Conservation (phyloP, 1,139 yeast genomes). For the Geotrichum aggregatum region DNA sequence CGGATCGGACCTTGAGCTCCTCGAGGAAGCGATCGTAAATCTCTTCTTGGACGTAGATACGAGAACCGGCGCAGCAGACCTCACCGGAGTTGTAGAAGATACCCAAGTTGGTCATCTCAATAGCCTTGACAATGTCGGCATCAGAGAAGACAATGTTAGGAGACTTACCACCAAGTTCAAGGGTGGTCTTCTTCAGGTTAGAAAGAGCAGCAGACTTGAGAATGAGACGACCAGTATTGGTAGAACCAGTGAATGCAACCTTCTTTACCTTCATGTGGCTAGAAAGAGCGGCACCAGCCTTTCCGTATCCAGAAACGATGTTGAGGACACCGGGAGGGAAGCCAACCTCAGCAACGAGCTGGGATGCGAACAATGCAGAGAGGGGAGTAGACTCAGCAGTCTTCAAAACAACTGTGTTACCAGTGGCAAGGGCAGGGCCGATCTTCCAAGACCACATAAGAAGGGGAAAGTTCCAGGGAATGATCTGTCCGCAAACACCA, state of each 20-base stretch:
- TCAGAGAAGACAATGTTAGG: slow-evolving; percentile 71
- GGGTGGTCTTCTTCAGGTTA: slow-evolving; percentile 67
- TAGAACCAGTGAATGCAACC: slow-evolving; percentile 83
- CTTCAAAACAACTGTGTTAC: slow-evolving; percentile 75
- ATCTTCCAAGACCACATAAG: slow-evolving; percentile 83
- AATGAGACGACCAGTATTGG: slow-evolving; percentile 71
- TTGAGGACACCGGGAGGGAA: slow-evolving; percentile 78
- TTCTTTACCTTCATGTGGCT: slow-evolving; percentile 65
- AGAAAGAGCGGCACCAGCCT: slow-evolving; percentile 69
- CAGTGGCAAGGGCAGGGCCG: slow-evolving; percentile 79
- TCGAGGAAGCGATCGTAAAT: slow-evolving; percentile 60
- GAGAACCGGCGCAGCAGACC: slow-evolving; percentile 80
- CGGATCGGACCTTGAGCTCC: slow-evolving; percentile 52
- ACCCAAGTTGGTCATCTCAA: slow-evolving; percentile 51
- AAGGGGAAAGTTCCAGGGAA: slow-evolving; percentile 88
- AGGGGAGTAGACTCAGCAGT: slow-evolving; percentile 83
- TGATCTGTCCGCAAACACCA: slow-evolving; percentile 78
- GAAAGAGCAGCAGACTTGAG: slow-evolving; percentile 59
- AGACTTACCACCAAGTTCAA: slow-evolving; percentile 79
- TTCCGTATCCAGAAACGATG: slow-evolving; percentile 73
- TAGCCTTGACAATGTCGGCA: slow-evolving; percentile 56
- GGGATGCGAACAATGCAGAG: slow-evolving; percentile 63
- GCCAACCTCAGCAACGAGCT: slow-evolving; percentile 62
- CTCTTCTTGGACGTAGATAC: slow-evolving; percentile 68
- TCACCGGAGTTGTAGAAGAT: slow-evolving; percentile 76